These are phyloP conservation scores for Psilocybe sp. DNA, from an alignment of 768 basidiomycete species.

Conservation along the genomic window DNA sequence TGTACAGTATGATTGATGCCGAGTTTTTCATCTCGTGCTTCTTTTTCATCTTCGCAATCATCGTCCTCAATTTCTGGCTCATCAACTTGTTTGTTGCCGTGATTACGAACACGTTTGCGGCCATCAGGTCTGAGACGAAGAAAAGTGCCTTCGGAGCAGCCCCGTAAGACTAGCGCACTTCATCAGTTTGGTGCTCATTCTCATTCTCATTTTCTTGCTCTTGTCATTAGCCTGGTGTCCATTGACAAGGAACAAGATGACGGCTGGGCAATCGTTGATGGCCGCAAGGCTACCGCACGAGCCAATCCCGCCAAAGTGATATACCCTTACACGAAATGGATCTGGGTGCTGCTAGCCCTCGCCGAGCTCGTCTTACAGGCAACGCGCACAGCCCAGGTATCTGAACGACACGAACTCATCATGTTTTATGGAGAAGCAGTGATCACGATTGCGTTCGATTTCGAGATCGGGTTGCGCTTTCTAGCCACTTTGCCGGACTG, in stretches of 20 bases:
- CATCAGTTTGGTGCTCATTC: neutral
- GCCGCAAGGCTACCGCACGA: slow-evolving; percentile 34
- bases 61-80: slow-evolving; percentile 92
- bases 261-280: slow-evolving; percentile 51
- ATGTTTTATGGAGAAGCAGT: slow-evolving; percentile 68
- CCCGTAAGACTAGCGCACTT: slow-evolving; percentile 42
- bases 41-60: slow-evolving; percentile 81
- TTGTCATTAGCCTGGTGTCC: slow-evolving; percentile 23
- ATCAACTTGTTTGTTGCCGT: slow-evolving; percentile 94
- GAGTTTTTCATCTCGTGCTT: slow-evolving; percentile 87
- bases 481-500: slow-evolving; percentile 75
- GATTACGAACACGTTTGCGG: slow-evolving; percentile 90
- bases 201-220: neutral
- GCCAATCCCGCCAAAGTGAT: slow-evolving; percentile 50
- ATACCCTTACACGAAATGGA: slow-evolving; percentile 59
- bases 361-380: slow-evolving; percentile 73
- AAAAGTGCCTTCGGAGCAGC: slow-evolving; percentile 91
- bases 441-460: slow-evolving; percentile 80
- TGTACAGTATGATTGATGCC: slow-evolving; percentile 88
- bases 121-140: slow-evolving; percentile 81
- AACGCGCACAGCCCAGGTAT: slow-evolving; percentile 53
- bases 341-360: slow-evolving; percentile 76
- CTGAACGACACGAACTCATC: slow-evolving; percentile 39
- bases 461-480: slow-evolving; percentile 82
- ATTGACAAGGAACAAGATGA: slow-evolving; percentile 61